Percentiles rank a stretch among this genome's conserved stretches.
phyloP scores from a whole-genome alignment of 1,284 basidiomycete genomes.

The Rhizoctonia solani region DNA sequence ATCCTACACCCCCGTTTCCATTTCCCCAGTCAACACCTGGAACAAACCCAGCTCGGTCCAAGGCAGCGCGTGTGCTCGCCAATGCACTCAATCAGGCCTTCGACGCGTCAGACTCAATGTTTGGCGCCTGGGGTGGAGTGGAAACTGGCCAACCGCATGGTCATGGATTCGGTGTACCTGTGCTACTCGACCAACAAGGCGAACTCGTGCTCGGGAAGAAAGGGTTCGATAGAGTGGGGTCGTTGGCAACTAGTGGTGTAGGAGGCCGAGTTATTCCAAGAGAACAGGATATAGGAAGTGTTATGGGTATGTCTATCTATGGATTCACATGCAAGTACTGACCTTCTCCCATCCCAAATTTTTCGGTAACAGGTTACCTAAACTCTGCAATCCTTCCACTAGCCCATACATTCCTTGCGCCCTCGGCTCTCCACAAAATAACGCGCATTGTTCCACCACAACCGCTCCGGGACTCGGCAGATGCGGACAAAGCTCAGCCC shows the following conservation, averaged over 20 bases:
- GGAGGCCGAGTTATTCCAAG: slow-evolving; percentile 12
- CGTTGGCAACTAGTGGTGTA: slow-evolving; percentile 2
- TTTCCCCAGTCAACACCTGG: slow-evolving; percentile 1
- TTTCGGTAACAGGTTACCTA: slow-evolving; percentile 20
- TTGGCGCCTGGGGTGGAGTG: slow-evolving; percentile 22
- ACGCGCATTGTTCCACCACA: slow-evolving; percentile 22
- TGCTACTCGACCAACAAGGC: slow-evolving; percentile 15
- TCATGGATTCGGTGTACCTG: slow-evolving; percentile 18
- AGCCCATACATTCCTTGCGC: slow-evolving; percentile 12
- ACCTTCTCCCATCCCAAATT: too few relatives aligned
- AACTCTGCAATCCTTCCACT: slow-evolving; percentile 24
- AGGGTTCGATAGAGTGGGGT: not conserved
- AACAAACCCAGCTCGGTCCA: not conserved
- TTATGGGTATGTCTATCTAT: slow-evolving; percentile 20
- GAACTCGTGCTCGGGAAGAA: slow-evolving; percentile 17
- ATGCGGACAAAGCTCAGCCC: slow-evolving; percentile 5
- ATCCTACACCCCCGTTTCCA: slow-evolving; percentile 9
- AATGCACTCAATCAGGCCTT: slow-evolving; percentile 23
- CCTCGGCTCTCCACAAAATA: slow-evolving; percentile 15
- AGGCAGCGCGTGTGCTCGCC: slow-evolving; percentile 14
- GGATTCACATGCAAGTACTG: not conserved
- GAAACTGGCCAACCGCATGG: slow-evolving; percentile 8
- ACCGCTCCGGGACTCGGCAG: slow-evolving; percentile 8
- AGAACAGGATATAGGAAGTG: slow-evolving; percentile 23
- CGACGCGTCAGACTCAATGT: slow-evolving; percentile 28